Evolutionary conservation across 306 rosid genomes (phyloP), one percentile per base, ranked within the genome.

Genomic region (Sicyos baderoa): DNA sequence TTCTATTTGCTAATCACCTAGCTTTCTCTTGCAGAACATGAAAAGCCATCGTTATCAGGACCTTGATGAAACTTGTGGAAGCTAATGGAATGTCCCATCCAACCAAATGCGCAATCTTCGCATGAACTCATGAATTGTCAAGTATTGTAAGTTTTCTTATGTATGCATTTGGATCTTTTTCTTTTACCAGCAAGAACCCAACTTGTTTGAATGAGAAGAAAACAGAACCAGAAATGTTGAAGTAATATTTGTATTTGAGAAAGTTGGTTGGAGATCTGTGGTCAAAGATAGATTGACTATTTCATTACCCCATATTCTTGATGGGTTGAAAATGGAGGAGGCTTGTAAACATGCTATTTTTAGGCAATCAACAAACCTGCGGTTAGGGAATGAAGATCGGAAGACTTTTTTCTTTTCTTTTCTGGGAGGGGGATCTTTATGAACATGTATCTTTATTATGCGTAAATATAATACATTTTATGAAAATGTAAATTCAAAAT

Each of bases 281-380:
- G 70, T 45, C 52, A 64, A 44, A 42, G 53, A 44, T 64, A 6
- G 35, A 64, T 64, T 42, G 70, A 64, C 53, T 64, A 12, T 64
- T 64, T 64, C 18, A 21, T 19, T 45, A 42, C 53, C 53, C 8
- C 35, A 17, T 19, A 18, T 44, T 63, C 32, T 63, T 64, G 70
- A 50, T 42, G 70, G 49, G 53, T 44, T 18, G 12, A 64, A 19
- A 19, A 64, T 17, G 52, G 29, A 40, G 29, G 53, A 44, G 50
- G 51, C 17, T 12, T 64, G 51, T 18, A 44, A 42, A 44, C 27
- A 11, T 22, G 18, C 70, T 12, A 19, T 64, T 64, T 12, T 64
- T 7, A 64, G 53, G 53, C 37, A 2, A 13, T 64, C 2, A 18
- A 64, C 68, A 37, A 64, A 64, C 70, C 53, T 18, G 4, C 12